Conservation (phyloP, 169 alveolate species). For the Babesia microti region DNA sequence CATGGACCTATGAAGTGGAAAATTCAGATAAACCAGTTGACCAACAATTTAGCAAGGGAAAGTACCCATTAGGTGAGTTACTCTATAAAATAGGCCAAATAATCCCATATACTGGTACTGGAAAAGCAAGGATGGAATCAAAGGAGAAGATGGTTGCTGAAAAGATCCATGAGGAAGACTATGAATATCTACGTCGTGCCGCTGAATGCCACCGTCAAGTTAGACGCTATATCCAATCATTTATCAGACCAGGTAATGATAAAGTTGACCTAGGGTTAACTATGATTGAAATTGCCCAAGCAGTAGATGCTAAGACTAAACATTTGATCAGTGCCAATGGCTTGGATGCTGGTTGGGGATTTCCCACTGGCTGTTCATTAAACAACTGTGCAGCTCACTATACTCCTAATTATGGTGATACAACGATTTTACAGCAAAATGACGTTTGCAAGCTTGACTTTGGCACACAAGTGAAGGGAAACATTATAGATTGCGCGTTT, state of each 20-base stretch:
- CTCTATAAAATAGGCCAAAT: constrained; percentile 60
- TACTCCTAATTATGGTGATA: constrained; percentile 92
- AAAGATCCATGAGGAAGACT: constrained; percentile 68
- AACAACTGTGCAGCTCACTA: constrained; percentile 99
- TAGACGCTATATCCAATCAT: constrained; percentile 89
- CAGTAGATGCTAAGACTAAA: constrained; percentile 88
- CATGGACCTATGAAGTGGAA: too few species aligned
- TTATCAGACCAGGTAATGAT: constrained; percentile 75
- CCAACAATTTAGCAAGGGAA: constrained; percentile 26
- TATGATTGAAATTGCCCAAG: constrained; percentile 89
- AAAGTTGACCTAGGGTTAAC: constrained; percentile 65
- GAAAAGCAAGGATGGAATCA: constrained; percentile 65
- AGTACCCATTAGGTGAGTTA: constrained; percentile 25
- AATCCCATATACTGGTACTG: constrained; percentile 73
- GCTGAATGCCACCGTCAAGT: constrained; percentile 99
- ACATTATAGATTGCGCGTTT: constrained; percentile 98
- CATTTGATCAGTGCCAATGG: constrained; percentile 88
- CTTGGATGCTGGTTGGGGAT: constrained; percentile 96
- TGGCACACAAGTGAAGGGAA: constrained; percentile 99
- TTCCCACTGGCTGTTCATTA: constrained; percentile 97
- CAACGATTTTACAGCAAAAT: constrained; percentile 62
- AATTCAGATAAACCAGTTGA: constrained; percentile 20
- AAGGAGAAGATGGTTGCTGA: constrained; percentile 84
- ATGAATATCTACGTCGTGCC: constrained; percentile 88
- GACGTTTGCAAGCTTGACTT: constrained; percentile 97